These are phyloP conservation scores for Leishmania martiniquensis DNA, from an alignment of 208 protist genomes.

Conservation along the genomic window DNA sequence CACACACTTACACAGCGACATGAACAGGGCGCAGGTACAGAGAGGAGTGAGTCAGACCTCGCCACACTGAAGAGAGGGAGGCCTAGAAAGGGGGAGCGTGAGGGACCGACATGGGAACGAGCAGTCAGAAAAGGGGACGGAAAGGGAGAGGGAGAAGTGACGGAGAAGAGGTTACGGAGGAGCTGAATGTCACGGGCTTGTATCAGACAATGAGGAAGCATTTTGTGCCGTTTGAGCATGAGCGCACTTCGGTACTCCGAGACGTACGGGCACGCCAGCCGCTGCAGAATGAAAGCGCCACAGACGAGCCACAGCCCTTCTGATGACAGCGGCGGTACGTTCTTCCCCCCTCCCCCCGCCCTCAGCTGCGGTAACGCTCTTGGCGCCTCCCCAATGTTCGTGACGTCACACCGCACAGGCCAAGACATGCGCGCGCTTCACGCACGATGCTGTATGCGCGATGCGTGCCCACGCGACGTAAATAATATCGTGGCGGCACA, in stretches of 20 bases:
- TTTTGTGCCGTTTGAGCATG: neutral
- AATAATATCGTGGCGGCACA: neutral
- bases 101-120: neutral
- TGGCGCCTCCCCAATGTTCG: neutral
- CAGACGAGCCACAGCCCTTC: neutral
- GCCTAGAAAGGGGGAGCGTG: neutral
- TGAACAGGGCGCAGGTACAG: neutral
- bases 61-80: neutral
- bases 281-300: neutral
- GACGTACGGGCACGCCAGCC: neutral
- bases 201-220: neutral
- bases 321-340: neutral
- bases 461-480: neutral
- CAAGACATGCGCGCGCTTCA: neutral
- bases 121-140: neutral
- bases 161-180: neutral
- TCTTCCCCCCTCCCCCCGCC: too few relatives aligned
- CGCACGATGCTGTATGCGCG: neutral
- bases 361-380: neutral
- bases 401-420: neutral
- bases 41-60: too few relatives aligned
- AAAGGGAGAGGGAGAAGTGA: neutral
- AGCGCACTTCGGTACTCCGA: neutral
- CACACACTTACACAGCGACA: neutral
- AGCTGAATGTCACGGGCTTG: neutral